Evolutionary conservation across 139 green algal species (phyloP).

Genomic region (Chlorella vulgaris): DNA sequence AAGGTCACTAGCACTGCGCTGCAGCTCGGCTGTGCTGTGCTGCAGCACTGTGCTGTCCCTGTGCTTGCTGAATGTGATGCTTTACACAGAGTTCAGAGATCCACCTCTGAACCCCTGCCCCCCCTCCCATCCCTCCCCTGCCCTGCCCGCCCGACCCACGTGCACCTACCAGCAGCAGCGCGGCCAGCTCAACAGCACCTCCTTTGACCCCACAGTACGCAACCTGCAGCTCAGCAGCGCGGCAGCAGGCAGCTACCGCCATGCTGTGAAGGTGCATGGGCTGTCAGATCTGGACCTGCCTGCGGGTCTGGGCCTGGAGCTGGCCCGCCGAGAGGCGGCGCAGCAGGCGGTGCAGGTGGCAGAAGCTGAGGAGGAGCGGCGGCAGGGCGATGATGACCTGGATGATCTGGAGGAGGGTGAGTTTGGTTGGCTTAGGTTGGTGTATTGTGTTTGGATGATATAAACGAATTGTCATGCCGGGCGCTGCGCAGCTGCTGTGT

Average conservation of each 20-base stretch:
- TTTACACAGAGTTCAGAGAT: no score
- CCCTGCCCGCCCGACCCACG: background rate
- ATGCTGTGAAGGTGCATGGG: conserved; percentile 13
- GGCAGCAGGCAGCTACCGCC: background rate
- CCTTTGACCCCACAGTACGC: conserved; percentile 29
- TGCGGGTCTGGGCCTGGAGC: background rate
- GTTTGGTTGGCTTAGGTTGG: conserved; percentile 3
- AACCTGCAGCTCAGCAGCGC: conserved; percentile 5
- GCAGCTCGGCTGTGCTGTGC: background rate
- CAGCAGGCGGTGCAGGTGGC: background rate
- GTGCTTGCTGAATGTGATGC: background rate
- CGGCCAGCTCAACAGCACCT: background rate
- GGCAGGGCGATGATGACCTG: no score
- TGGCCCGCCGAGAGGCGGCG: background rate
- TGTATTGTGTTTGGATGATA: background rate
- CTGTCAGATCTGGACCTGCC: conserved; percentile 1
- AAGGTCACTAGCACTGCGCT: no score
- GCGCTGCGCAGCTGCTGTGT: background rate
- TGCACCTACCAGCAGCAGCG: background rate
- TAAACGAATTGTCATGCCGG: no score
- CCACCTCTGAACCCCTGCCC: no score
- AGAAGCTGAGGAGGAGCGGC: background rate
- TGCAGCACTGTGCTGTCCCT: background rate
- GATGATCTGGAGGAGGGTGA: background rate
- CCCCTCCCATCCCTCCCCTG: background rate